These are phyloP conservation scores for Sporobolomyces phaffii DNA, from an alignment of 768 basidiomycete species.

Conservation along the genomic window DNA sequence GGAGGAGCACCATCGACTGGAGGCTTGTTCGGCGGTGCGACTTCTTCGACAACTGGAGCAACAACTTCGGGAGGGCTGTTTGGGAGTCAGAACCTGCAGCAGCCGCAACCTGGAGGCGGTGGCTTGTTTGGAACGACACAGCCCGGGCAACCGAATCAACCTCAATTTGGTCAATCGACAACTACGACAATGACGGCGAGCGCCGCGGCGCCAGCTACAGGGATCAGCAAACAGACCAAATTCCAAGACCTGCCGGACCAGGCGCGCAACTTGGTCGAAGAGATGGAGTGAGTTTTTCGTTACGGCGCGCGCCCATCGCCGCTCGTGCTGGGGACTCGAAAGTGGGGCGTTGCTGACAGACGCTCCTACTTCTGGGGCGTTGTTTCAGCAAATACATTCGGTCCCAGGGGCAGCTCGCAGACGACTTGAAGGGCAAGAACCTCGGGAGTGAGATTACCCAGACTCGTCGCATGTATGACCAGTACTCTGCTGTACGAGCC, in stretches of 20 bases:
- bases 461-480: conserved; percentile 17
- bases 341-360: too few relatives aligned
- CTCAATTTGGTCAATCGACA: neutral
- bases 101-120: too few relatives aligned
- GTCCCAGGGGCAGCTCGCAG: conserved; percentile 24
- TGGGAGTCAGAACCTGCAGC: conserved; percentile 5
- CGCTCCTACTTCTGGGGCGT: too few relatives aligned
- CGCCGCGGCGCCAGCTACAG: neutral
- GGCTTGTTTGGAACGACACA: too few relatives aligned
- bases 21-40: conserved; percentile 1
- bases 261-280: conserved; percentile 33
- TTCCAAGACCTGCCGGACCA: conserved; percentile 41
- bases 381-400: conserved; percentile 40
- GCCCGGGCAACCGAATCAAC: too few relatives aligned
- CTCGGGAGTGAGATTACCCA: conserved; percentile 33
- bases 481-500: conserved; percentile 16
- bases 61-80: conserved; percentile 15
- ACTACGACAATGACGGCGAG: neutral
- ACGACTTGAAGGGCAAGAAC: conserved; percentile 33
- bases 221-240: conserved; percentile 33
- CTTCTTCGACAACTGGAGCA: neutral
- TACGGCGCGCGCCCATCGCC: neutral
- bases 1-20: neutral
- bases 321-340: neutral
- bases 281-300: conserved; percentile 38